Evolutionary conservation across 257 asterid genomes (phyloP), one percentile per base, ranked within the genome.

Genomic region (Orobanche coerulescens): DNA sequence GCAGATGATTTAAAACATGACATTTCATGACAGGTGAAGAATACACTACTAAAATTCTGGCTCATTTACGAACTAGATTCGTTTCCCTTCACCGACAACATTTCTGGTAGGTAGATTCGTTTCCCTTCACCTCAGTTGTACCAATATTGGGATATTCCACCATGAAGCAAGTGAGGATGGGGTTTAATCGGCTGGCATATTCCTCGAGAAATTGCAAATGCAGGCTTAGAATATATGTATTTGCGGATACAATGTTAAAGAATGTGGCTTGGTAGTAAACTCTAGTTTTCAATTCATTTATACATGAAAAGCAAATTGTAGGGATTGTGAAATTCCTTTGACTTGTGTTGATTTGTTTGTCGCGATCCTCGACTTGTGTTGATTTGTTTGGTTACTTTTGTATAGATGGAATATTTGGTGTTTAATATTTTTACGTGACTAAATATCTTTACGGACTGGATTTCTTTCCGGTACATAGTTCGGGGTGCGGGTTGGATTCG

Each of bases 181-280:
- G 40, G 40, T 34, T 34, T 34, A 12, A 34, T 34, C 10, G 6
- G 40, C 6, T 34, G 40, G 6, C 25, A 24, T 30, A 61, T 68
- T 67, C 62, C 0, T 24, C 31, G 4, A 34, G 58, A 48, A 69
- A 66, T 3, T 39, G 44, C n/a, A n/a, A n/a, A 13, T 28, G 68
- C 58, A 5, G 58, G 43, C 72, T 14, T 67, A 74, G 85, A 69
- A 59, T 79, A 59, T 79, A 71, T 79, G 80, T 67, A 76, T 57
- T 66, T 71, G 81, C 76, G 65, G 82, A 34, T 52, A 80, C 84
- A 74, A 58, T 84, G 87, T 78, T n/a, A n/a, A 86, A 80, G 79
- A 77, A 75, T 66, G 61, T 71, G 69, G 73, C 61, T 39, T 12
- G 37, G 62, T 59, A 73, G 51, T 70, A 44, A 61, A 47, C 48